Base-by-base conservation (phyloP, 768 basidiomycete genomes). In the Rhodotorula taiwanensis region DNA sequence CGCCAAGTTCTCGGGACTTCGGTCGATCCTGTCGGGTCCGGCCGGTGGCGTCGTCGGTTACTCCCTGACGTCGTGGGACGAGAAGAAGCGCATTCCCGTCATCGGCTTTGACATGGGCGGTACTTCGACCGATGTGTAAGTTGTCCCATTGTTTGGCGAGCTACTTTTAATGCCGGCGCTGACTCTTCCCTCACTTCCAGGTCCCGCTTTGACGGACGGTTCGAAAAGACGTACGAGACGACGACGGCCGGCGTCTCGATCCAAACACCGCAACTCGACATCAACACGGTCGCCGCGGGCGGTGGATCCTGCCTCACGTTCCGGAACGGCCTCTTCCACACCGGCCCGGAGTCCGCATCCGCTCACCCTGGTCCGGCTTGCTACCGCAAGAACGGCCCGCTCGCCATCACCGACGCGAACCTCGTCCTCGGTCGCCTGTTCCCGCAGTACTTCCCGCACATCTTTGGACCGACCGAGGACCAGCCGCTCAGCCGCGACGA, bases 1-100 rank as follows among this genome's bases (percentile, higher is more conserved):
- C 18, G 76, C 82, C 61, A 87, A 88, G 72, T 97, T 98, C 75
- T 90, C 89, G 0, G 94, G 93, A 0, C 76, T 98, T 70, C 93
- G 92, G 80, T 89, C 87, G 67, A 92, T 97, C 67, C 76, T 64
- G 0, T 64, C 58, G 5, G 77, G 77, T 5, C 94, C 93, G 0
- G 94, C 93, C 0, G 93, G 93, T 4, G 93, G 93, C 5, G 94
- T 98, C 9, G 94, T 98, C 0, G 94, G 94, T 0, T 94, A 89
- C 71, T 89, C 92, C 0, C 77, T 91, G 69, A 93, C 89, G 6
- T 78, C 78, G n/a, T 95, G 90, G 87, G 89, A 91, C 68, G 81
- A 81, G 52, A 77, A 83, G 67, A 74, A 43, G 14, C 43, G 50
- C 52, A 41, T 39, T 36, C 60, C 63, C 2, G 33, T 61, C 28